Percentiles rank a stretch among this genome's conserved stretches.
Conservation (phyloP, 2,329 filamentous ascomycete species). For the Botrytis elliptica region DNA sequence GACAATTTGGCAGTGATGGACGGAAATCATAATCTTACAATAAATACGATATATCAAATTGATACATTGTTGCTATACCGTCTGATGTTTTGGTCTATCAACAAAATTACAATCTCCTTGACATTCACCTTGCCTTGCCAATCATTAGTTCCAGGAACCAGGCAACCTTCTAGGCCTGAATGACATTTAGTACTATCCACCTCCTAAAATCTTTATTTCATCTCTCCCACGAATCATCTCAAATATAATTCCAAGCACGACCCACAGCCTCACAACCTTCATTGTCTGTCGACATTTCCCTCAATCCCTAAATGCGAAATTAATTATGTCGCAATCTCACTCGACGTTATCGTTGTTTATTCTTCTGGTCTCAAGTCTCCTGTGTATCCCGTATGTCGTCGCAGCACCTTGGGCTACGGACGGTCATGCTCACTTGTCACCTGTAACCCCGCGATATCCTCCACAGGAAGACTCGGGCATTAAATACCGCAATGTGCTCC, state of each 20-base stretch:
- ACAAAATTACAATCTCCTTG: neutral
- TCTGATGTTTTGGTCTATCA: neutral
- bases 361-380: conserved; percentile 21
- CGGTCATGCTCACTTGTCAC: conserved; percentile 23
- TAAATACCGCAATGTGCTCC: conserved; percentile 42
- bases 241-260: conserved; percentile 9
- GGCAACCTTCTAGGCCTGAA: neutral
- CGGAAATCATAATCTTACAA: neutral
- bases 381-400: conserved; percentile 25
- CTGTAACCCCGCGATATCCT: conserved; percentile 19
- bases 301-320: conserved; percentile 81
- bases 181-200: neutral
- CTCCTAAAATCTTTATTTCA: neutral
- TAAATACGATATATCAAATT: neutral
- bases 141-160: neutral
- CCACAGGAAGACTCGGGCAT: conserved; percentile 19
- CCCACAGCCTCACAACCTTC: neutral
- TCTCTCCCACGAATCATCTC: neutral
- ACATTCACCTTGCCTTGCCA: too few relatives aligned
- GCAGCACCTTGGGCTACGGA: conserved; percentile 29
- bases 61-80: neutral
- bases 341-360: conserved; percentile 19
- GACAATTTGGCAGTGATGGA: too few relatives aligned
- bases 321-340: conserved; percentile 78
- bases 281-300: conserved; percentile 59